A percentile compares a stretch with the other conserved stretches of the same genome.
phyloP scores from a whole-genome alignment of 768 basidiomycete species.

The Leucocoprinus birnbaumii region DNA sequence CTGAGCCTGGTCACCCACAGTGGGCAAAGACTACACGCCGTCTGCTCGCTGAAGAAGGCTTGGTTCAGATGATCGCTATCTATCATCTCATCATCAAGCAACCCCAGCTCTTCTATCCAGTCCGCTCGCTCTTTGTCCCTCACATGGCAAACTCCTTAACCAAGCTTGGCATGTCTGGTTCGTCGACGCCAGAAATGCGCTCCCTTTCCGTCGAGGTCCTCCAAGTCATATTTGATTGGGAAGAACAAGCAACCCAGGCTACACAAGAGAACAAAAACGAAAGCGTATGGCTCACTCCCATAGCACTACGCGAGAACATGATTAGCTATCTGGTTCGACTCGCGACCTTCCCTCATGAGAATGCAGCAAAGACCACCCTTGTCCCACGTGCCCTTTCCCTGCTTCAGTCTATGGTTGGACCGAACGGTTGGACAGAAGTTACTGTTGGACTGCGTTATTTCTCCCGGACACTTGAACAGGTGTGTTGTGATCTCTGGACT shows the following conservation, averaged over 20 bases:
- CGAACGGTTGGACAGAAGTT: constrained; percentile 87
- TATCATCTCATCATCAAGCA: constrained; percentile 94
- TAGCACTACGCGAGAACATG: constrained; percentile 83
- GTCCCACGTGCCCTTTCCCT: constrained; percentile 63
- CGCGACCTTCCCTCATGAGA: constrained; percentile 65
- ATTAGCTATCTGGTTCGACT: constrained; percentile 95
- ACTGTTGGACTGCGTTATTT: constrained; percentile 92
- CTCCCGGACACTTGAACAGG: constrained; percentile 78
- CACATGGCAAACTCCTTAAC: constrained; percentile 89
- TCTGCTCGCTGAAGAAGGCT: constrained; percentile 86
- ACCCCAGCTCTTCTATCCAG: constrained; percentile 87
- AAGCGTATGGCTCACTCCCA: constrained; percentile 67
- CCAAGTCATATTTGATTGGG: constrained; percentile 94
- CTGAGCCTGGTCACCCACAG: constrained; percentile 57
- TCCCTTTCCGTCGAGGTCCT: constrained; percentile 85
- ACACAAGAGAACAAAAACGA: constrained; percentile 13
- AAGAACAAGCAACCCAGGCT: constrained; percentile 56
- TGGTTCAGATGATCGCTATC: constrained; percentile 68
- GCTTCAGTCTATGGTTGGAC: constrained; percentile 76
- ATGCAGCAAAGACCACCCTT: constrained; percentile 41
- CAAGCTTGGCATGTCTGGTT: constrained; percentile 79
- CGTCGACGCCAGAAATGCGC: constrained; percentile 77
- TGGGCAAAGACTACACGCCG: constrained; percentile 90
- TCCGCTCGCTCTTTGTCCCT: constrained; percentile 88
- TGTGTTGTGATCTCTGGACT: constrained; percentile 26